Conservation (phyloP, 768 basidiomycete species). For the Suillus ampliporus region DNA sequence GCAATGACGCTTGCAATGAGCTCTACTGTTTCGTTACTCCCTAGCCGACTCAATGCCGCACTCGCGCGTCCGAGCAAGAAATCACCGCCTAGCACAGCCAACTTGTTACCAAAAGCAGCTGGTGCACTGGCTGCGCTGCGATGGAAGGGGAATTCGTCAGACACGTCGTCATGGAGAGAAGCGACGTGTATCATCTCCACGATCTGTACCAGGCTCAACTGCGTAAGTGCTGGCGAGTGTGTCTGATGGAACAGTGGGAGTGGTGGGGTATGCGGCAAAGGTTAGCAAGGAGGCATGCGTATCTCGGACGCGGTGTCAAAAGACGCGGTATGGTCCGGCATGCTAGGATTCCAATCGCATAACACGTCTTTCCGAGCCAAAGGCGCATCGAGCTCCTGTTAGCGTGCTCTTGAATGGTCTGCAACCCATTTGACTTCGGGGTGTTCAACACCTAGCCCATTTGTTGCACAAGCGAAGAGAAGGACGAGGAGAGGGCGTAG, state of each 20-base stretch:
- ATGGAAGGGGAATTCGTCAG: constrained; percentile 75
- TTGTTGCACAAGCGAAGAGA: constrained; percentile 90
- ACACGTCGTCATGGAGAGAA: constrained; percentile 92
- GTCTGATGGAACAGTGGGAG: constrained; percentile 26
- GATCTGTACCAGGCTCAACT: constrained; percentile 92
- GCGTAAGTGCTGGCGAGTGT: constrained; percentile 47
- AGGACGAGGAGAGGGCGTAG: constrained; percentile 89
- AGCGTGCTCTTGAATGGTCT: constrained; percentile 57
- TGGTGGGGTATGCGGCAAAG: constrained; percentile 18
- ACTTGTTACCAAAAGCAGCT: constrained; percentile 87
- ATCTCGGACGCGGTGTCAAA: constrained; percentile 66
- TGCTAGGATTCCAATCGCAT: constrained; percentile 89
- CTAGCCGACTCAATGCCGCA: constrained; percentile 85
- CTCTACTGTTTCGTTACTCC: constrained; percentile 90
- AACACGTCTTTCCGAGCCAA: constrained; percentile 80
- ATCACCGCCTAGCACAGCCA: constrained; percentile 93
- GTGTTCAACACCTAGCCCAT: constrained; percentile 80
- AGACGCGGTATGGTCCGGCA: constrained; percentile 77
- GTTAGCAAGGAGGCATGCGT: constrained; percentile 36
- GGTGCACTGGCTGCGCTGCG: constrained; percentile 73
- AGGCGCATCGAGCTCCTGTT: constrained; percentile 75
- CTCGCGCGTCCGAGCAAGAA: constrained; percentile 93
- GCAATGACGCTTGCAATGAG: constrained; percentile 90
- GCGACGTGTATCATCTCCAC: constrained; percentile 99
- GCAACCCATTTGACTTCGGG: constrained; percentile 64